Percentiles rank a stretch among this genome's conserved stretches.
Evolutionary conservation across 2,329 filamentous ascomycete genomes (phyloP).

Genomic region (Drechslera avenae): DNA sequence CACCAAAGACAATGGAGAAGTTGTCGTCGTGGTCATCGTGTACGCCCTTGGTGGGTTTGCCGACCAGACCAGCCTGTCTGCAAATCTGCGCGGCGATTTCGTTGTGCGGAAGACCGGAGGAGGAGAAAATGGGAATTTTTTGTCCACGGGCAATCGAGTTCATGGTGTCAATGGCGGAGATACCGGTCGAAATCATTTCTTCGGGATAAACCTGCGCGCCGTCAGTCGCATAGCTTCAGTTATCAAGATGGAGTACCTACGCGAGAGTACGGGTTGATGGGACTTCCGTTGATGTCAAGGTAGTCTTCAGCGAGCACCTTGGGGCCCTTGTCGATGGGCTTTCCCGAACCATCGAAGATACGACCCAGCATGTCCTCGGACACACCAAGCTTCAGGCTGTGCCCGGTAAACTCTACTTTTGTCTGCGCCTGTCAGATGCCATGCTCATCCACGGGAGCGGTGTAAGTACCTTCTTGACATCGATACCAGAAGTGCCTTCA

Average conservation of each 20-base stretch:
- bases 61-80: slow-evolving; percentile 91
- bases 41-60: slow-evolving; percentile 89
- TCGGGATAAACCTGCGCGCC: slow-evolving; percentile 84
- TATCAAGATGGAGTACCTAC: slow-evolving; percentile 59
- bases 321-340: slow-evolving; percentile 97
- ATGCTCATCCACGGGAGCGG: slow-evolving; percentile 15
- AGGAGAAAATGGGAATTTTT: slow-evolving; percentile 99
- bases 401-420: slow-evolving; percentile 94
- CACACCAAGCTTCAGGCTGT: slow-evolving; percentile 97
- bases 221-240: slow-evolving; percentile 31
- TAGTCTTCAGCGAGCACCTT: slow-evolving; percentile 98
- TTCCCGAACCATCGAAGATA: slow-evolving; percentile 97
- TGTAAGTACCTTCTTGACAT: slow-evolving; percentile 83
- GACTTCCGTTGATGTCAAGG: slow-evolving; percentile 97
- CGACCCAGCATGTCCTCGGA: slow-evolving; percentile 99
- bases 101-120: slow-evolving; percentile 97
- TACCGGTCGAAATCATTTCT: slow-evolving; percentile 99
- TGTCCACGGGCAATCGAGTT: slow-evolving; percentile 90
- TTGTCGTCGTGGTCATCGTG: slow-evolving; percentile 98
- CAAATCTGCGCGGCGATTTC: slow-evolving; percentile 99
- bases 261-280: slow-evolving; percentile 97
- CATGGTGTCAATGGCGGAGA: slow-evolving; percentile 99
- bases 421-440: slow-evolving; percentile 63
- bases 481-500: slow-evolving; percentile 94
- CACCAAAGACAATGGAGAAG: slow-evolving; percentile 99